Base-by-base conservation (phyloP, 108 stramenopile species). In the Cyclostephanos invisitatus region DNA sequence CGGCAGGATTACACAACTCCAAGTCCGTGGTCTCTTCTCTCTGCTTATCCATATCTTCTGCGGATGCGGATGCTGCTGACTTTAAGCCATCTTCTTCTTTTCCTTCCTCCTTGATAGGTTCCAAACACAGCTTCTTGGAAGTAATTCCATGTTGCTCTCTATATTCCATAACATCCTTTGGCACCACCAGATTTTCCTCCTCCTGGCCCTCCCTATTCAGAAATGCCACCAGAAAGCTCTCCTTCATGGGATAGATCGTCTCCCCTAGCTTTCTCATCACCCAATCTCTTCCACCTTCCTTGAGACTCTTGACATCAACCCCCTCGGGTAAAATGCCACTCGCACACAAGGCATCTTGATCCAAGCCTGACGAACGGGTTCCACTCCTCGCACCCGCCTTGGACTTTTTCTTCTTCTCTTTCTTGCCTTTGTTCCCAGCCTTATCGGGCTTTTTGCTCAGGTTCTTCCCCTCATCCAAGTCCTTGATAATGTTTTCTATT, bases 401-500 rank as follows among this genome's bases (percentile, higher is more conserved):
- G 63, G 89, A 88, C 67, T 90, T 70, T 46, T 80, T 86, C 63
- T 81, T 81, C 42, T 83, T 73, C 20, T 81, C 83, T 47, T 92
- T 92, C 82, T 92, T 92, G 36, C 89, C 86, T 48, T 86, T 86
- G 62, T 93, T 93, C 67, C 80, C 75, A 37, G 56, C 74, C 10
- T 72, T 72, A 27, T 72, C 78, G 2, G 78, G 64, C 46, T 77
- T 81, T 42, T 82, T 87, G 49, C 71, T 74, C 15, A 82, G 68
- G 29, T 82, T 82, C 69, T 87, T 89, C 20, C 91, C 94, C 73
- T 94, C 93, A 29, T 93, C 91, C 35, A 97, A 84, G 36, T 96
- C 96, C 70, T 96, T 96, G 81, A 98, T 98, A 72, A 98, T 93
- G 73, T 97, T 97, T 77, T 99, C 98, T 20, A 94, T 95, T 68